A percentile compares a stretch with the other conserved stretches of the same genome.
phyloP scores from a whole-genome alignment of 257 asterid species.

The Solanum corneliomulleri region DNA sequence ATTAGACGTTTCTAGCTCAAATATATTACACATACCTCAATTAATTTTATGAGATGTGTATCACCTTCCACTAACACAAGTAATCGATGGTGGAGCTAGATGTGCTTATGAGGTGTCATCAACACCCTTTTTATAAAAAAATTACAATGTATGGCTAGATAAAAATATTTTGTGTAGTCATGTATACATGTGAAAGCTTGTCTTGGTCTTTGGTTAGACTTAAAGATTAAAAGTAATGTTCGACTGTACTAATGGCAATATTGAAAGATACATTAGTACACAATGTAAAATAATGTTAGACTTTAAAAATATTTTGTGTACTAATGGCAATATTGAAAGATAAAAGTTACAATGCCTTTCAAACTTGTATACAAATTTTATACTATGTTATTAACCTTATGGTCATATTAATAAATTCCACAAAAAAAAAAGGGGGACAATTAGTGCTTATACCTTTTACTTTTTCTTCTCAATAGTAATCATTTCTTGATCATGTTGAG shows the following conservation, averaged over 20 bases:
- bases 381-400: conserved; percentile 24
- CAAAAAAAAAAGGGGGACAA: conserved; percentile 13
- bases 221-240: no score
- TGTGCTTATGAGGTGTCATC: no score
- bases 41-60: not conserved
- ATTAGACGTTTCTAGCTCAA: not conserved
- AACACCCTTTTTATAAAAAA: no score
- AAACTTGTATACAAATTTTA: conserved; percentile 20
- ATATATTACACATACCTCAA: not conserved
- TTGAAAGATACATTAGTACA: no score
- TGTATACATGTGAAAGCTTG: conserved; percentile 19
- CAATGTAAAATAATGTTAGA: no score
- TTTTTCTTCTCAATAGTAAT: conserved; percentile 23
- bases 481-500: conserved; percentile 44
- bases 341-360: conserved; percentile 45
- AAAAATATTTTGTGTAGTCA: no score
- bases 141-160: no score
- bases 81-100: not conserved
- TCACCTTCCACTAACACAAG: not conserved
- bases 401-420: conserved; percentile 11
- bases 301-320: not conserved
- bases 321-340: conserved; percentile 20
- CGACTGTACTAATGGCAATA: no score
- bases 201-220: conserved; percentile 33
- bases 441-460: conserved; percentile 31